Conservation (phyloP, 305 asterid genomes). For the Coffea humblotiana region DNA sequence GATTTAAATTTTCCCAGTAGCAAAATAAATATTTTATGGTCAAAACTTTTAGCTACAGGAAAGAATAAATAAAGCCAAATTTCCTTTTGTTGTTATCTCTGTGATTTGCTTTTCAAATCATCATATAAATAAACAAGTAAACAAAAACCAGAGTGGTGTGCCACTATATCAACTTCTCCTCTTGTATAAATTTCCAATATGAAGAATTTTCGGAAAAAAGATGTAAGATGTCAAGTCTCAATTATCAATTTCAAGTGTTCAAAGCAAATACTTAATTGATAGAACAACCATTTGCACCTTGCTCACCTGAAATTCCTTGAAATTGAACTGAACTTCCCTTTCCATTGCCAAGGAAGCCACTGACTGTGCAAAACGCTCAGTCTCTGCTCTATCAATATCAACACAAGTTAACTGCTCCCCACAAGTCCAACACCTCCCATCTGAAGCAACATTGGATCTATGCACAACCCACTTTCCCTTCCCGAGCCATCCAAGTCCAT, state of each 20-base stretch:
- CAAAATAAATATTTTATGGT: not conserved
- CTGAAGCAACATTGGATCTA: slow-evolving; percentile 46
- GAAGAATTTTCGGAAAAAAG: not conserved
- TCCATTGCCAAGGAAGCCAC: slow-evolving; percentile 83
- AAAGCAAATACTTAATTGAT: not conserved
- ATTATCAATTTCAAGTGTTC: not conserved
- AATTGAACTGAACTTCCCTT: slow-evolving; percentile 68
- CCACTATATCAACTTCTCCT: no score
- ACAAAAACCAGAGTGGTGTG: no score
- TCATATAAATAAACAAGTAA: no score
- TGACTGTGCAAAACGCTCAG: slow-evolving; percentile 71
- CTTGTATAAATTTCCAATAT: not conserved
- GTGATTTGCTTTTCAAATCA: not conserved
- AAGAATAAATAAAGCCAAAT: not conserved
- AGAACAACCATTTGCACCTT: not conserved
- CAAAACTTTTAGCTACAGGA: not conserved
- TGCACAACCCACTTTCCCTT: slow-evolving; percentile 67
- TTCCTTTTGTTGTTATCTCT: not conserved
- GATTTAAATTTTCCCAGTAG: not conserved
- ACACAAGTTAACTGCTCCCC: slow-evolving; percentile 65
- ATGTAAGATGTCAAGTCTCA: not conserved
- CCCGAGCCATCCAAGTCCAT: slow-evolving; percentile 94
- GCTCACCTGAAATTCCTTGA: slow-evolving; percentile 82
- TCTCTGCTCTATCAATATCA: slow-evolving; percentile 70
- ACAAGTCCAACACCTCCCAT: slow-evolving; percentile 65